Conservation (phyloP, 805 yeast species). For the Kodamaea kakaduensis region DNA sequence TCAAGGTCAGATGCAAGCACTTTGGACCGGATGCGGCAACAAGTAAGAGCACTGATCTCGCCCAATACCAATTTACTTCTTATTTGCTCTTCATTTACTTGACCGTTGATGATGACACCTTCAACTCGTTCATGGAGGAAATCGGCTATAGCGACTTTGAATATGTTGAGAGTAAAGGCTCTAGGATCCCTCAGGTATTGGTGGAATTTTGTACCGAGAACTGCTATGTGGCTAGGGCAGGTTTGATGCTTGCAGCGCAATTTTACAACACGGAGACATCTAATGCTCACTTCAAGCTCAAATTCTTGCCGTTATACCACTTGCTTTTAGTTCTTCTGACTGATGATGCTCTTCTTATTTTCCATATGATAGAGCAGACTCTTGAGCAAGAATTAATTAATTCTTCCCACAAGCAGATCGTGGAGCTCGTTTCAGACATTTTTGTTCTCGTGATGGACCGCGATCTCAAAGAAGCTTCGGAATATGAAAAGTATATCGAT, state of each 20-base stretch:
- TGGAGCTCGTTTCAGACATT: constrained; percentile 27
- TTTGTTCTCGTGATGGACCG: constrained; percentile 2
- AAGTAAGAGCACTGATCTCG: constrained; percentile 1
- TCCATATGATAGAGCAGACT: constrained; percentile 28
- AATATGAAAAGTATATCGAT: too few relatives aligned
- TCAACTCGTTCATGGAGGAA: constrained; percentile 21
- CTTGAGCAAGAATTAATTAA: constrained; percentile 26
- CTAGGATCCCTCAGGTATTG: constrained; percentile 26
- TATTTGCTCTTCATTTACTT: constrained; percentile 34
- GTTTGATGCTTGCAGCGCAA: constrained; percentile 28
- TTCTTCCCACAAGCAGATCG: constrained; percentile 24
- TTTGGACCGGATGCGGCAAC: neutral
- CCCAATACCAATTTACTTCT: constrained; percentile 11
- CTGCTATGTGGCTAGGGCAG: constrained; percentile 18
- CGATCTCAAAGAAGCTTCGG: neutral
- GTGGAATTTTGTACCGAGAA: constrained; percentile 23
- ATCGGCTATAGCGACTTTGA: constrained; percentile 17
- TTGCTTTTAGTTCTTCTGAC: constrained; percentile 20
- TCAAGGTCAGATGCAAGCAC: constrained; percentile 20
- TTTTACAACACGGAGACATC: constrained; percentile 27
- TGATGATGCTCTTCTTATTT: constrained; percentile 23
- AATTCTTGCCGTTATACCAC: constrained; percentile 28
- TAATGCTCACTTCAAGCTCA: constrained; percentile 26
- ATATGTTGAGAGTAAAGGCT: constrained; percentile 13
- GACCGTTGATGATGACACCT: constrained; percentile 22